phyloP scores from a whole-genome alignment of 768 basidiomycete species.

The Termitomyces sp. region DNA sequence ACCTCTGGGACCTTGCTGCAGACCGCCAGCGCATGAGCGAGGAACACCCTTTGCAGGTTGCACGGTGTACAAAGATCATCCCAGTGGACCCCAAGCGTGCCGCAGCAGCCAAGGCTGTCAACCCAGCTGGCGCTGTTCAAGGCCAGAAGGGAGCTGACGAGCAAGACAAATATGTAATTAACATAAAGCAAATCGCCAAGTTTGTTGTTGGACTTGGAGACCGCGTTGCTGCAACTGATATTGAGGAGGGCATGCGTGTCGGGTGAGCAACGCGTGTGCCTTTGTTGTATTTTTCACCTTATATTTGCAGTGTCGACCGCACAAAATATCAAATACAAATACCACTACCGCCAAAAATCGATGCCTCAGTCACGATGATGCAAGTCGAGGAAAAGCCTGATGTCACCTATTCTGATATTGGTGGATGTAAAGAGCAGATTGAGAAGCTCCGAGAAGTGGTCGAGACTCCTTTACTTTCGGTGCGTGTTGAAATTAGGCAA shows the following conservation, averaged over 20 bases:
- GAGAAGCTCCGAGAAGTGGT: constrained; percentile 99
- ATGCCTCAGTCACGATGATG: constrained; percentile 99
- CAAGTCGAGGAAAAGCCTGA: constrained; percentile 99
- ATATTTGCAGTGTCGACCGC: constrained; percentile 71
- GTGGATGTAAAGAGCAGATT: constrained; percentile 99
- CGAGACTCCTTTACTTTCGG: constrained; percentile 90
- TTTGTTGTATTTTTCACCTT: not conserved
- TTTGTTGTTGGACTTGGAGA: constrained; percentile 98
- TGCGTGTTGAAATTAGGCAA: constrained; percentile 31
- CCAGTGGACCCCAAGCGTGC: constrained; percentile 72
- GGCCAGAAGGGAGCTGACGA: constrained; percentile 97
- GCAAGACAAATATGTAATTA: constrained; percentile 99
- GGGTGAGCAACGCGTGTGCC: constrained; percentile 55
- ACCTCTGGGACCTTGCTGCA: constrained; percentile 94
- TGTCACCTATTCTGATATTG: constrained; percentile 96
- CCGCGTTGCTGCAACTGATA: constrained; percentile 94
- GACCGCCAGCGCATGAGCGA: constrained; percentile 88
- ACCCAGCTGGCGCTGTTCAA: constrained; percentile 70
- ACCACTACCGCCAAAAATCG: constrained; percentile 96
- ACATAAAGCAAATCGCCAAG: constrained; percentile 99
- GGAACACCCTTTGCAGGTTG: constrained; percentile 94
- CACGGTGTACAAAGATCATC: constrained; percentile 98
- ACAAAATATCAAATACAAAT: constrained; percentile 99
- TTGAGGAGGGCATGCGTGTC: constrained; percentile 99
- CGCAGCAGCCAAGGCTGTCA: constrained; percentile 72